Base-by-base conservation (phyloP, 129 eudicot species). In the Solidago caesia region DNA sequence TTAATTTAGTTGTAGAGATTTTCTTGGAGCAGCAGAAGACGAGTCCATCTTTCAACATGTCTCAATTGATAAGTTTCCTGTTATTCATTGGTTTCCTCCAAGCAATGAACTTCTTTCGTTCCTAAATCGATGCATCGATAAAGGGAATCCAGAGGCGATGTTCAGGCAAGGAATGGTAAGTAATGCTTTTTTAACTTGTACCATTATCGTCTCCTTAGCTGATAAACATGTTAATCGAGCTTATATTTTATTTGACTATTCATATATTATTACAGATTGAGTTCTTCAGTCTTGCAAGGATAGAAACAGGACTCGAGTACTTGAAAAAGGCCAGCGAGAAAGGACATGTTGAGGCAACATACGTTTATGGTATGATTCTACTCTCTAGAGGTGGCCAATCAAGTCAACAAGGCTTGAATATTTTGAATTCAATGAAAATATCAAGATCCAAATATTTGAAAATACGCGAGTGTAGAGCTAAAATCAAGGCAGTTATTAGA, bases 101-200 rank as follows among this genome's bases (percentile, higher is more conserved):
- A 76, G 77, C 8, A 67, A 64, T 42, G 75, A 73, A 72, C 72
- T 76, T 33, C 72, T 73, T 77, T 76, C 60, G 0, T 84, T 84
- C 77, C 68, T 84, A 47, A 80, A 84, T 56, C 72, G 56, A 10
- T 84, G 88, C 56, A 73, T 67, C 7, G 82, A 84, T 39, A 72
- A 57, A 57, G 88, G 85, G 42, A 84, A 84, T 67, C 88, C 85
- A 0, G 88, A 84, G 80, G 80, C 88, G 29, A 58, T 84, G 68
- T 84, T 76, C 29, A 76, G 85, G 47, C 85, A 84, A 77, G 88
- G 88, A 70, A 80, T 80, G 85, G 88, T 80, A 80, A 11, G 79
- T 5, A 15, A 42, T 41, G 21, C 4, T 68, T 63, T 63, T 10
- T 39, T 29, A 64, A 39, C 42, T 45, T 69, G 33, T 61, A 16